Evolutionary conservation across 441 rosid species (phyloP).

Genomic region (Monsonia emarginata): DNA sequence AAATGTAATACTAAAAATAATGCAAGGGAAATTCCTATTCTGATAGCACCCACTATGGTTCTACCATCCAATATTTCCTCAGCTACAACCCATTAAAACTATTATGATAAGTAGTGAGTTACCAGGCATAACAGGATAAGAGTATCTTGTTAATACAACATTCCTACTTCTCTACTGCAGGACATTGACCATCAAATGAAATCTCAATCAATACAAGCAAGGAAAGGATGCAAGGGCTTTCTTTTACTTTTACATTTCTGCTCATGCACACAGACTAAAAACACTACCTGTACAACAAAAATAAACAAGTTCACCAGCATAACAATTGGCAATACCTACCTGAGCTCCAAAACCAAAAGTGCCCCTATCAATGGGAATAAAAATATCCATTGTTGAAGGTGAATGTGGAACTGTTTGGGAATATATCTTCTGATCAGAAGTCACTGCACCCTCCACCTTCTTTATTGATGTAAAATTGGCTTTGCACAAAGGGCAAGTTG

Average conservation of each 20-base stretch:
- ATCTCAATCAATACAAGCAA: neutral
- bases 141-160: neutral
- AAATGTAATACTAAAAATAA: neutral
- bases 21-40: neutral
- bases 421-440: conserved; percentile 78
- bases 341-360: conserved; percentile 28
- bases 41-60: neutral
- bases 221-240: neutral
- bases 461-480: conserved; percentile 52
- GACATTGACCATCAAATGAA: neutral
- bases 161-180: neutral
- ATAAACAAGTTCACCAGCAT: neutral
- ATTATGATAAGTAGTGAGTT: neutral
- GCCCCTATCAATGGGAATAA: conserved; percentile 36
- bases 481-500: conserved; percentile 88
- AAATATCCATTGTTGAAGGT: conserved; percentile 32
- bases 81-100: neutral
- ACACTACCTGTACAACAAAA: neutral
- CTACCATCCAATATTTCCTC: conserved; percentile 4
- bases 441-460: conserved; percentile 59
- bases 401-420: conserved; percentile 71
- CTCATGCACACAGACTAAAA: neutral
- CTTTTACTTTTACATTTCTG: neutral
- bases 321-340: conserved; percentile 48
- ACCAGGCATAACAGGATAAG: neutral